Base-by-base conservation (phyloP, 2,329 filamentous ascomycete species). In the Xylariaceae sp. region DNA sequence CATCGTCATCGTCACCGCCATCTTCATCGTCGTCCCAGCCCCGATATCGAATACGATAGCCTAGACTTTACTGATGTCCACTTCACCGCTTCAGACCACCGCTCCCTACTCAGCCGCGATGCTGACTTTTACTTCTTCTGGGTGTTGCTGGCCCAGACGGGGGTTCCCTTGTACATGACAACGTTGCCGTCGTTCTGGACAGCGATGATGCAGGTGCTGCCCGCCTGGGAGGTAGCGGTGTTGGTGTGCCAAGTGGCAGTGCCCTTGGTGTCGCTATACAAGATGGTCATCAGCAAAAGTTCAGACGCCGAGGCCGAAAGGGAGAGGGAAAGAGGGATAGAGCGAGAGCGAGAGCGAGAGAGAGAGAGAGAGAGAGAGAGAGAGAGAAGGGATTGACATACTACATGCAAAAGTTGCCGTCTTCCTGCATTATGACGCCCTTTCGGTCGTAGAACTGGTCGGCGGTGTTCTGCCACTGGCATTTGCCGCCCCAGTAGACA, bases 131-230 rank as follows among this genome's bases (percentile, higher is more conserved):
- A 60, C 43, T 59, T 50, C 43, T 55, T 63, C 54, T 59, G 47
- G 42, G 66, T 69, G 47, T 65, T 56, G 58, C 59, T 67, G 11
- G 65, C 53, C 68, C 67, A 70, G 46, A 70, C 64, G 2, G 66
- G 62, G 5, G 62, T 68, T 5, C 68, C 68, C 47, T 64, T 67
- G 37, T 70, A 70, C 5, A 70, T 42, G 19, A 70, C 65, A 6
- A 70, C 62, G 19, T 70, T 70, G 41, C 68, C 68, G 30, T 70
- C 67, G 9, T 70, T 61, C 54, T 70, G 68, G 1, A 70, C 65
- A 9, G 62, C 56, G 6, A 63, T 52, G 47, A 69, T 64, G n/a
- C 63, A 64, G 1, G 60, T 59, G 50, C 47, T 51, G 35, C 60
- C 51, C 2, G 64, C 64, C 1, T 48, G 62, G 12, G 51, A 48